phyloP scores from a whole-genome alignment of 805 yeast genomes.

The Clavispora vitiphila region DNA sequence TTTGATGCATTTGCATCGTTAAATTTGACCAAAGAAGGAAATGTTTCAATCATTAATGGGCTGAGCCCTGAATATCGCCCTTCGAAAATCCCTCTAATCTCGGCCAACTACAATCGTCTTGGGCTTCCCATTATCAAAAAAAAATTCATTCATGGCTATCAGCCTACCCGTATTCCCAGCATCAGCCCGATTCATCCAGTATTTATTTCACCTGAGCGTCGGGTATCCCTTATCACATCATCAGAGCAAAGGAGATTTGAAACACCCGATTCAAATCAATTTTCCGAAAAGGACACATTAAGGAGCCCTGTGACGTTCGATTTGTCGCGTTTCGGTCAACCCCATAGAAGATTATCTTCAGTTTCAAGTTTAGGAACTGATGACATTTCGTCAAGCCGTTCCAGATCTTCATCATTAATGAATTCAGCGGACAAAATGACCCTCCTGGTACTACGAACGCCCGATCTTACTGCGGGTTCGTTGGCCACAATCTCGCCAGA shows the following conservation, averaged over 20 bases:
- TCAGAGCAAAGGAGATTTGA: neutral
- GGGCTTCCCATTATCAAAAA: slow-evolving; percentile 24
- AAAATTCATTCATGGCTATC: slow-evolving; percentile 3
- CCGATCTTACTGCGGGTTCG: slow-evolving; percentile 12
- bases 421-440: slow-evolving; percentile 5
- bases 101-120: slow-evolving; percentile 14
- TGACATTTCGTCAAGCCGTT: neutral
- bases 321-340: neutral
- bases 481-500: neutral
- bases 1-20: neutral
- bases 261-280: neutral
- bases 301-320: slow-evolving; percentile 8
- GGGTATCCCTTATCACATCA: slow-evolving; percentile 6
- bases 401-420: slow-evolving; percentile 1
- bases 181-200: slow-evolving; percentile 28
- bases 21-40: neutral
- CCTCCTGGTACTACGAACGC: slow-evolving; percentile 12
- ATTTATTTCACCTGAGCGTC: slow-evolving; percentile 18
- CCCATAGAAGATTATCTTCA: neutral
- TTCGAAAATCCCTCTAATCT: slow-evolving; percentile 25
- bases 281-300: slow-evolving; percentile 1
- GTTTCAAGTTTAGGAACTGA: neutral
- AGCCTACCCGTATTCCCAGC: slow-evolving; percentile 22
- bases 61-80: neutral
- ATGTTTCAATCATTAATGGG: no score